phyloP scores from a whole-genome alignment of 352 stramenopile species.

The Globisporangium uncinulatum region DNA sequence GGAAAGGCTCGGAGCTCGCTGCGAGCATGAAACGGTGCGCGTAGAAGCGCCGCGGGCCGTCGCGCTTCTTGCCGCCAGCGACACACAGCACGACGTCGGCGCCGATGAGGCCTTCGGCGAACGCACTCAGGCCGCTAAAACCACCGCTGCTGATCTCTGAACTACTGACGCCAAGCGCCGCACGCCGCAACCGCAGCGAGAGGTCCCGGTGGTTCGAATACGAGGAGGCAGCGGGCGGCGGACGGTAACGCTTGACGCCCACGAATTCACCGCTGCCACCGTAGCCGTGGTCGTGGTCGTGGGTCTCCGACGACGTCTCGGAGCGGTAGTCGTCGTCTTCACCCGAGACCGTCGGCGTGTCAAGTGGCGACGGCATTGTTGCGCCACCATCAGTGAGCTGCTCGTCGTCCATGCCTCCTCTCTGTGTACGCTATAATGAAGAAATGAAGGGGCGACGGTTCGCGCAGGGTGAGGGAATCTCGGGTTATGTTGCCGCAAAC shows the following conservation, averaged over 20 bases:
- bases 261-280: background rate
- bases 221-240: conserved; percentile 26
- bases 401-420: background rate
- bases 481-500: too few relatives aligned
- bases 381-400: background rate
- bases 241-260: conserved; percentile 14
- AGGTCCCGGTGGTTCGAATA: conserved; percentile 69
- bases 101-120: conserved; percentile 56
- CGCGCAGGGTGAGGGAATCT: too few relatives aligned
- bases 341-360: conserved; percentile 46
- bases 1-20: conserved; percentile 76
- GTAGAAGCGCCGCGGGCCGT: conserved; percentile 34
- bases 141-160: background rate
- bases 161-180: conserved; percentile 18
- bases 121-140: conserved; percentile 7
- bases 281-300: conserved; percentile 24
- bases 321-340: conserved; percentile 80
- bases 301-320: conserved; percentile 66
- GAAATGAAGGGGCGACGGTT: too few relatives aligned
- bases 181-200: conserved; percentile 48
- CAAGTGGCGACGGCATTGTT: conserved; percentile 32
- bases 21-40: conserved; percentile 80
- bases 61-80: conserved; percentile 3
- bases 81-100: conserved; percentile 74
- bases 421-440: too few relatives aligned